Base-by-base conservation (phyloP, 2,329 filamentous ascomycete species). In the Trichoderma afroharzianum region DNA sequence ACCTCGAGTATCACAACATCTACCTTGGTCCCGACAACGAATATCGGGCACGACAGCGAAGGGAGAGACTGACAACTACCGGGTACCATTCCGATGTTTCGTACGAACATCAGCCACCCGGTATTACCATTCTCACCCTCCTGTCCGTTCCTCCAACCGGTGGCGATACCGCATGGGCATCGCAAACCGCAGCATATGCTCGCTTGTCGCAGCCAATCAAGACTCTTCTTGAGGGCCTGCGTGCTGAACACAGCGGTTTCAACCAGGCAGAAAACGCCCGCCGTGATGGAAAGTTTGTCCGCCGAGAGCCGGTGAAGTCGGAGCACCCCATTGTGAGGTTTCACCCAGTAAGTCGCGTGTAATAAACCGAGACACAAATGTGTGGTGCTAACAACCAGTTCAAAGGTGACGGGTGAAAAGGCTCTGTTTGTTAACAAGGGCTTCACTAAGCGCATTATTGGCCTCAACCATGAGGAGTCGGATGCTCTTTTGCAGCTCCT, bases 61-160 rank as follows among this genome's bases (percentile, higher is more conserved):
- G 58, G 12, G 39, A 70, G 15, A 62, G 47, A 39, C 24, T 70
- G 6, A 70, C 68, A n/a, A 70, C 68, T 21, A 70, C 59, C 4
- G 85, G 85, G 61, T 86, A 83, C 72, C 85, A 86, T 71, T 82
- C 85, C 32, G 85, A 87, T 74, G 86, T 84, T 1, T 84, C 82
- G 0, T 86, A 86, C 72, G 85, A 87, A 75, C 80, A 85, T 72
- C 86, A 87, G 72, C 84, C 85, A 2, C 85, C 85, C 0, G 83
- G 81, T 1, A 87, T 86, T 72, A 86, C 84, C 1, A 74, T 87
- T n/a, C 78, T 87, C 12, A 80, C 84, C 21, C 86, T 86, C 82
- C 83, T 86, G 74, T 83, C 85, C 67, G 83, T 85, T 71, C 85
- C 85, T 0, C 78, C 78, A 8, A 81, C 84, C 6, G 84, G 84